phyloP scores from a whole-genome alignment of 805 yeast genomes.

The Saccharomycopsis fermentans region DNA sequence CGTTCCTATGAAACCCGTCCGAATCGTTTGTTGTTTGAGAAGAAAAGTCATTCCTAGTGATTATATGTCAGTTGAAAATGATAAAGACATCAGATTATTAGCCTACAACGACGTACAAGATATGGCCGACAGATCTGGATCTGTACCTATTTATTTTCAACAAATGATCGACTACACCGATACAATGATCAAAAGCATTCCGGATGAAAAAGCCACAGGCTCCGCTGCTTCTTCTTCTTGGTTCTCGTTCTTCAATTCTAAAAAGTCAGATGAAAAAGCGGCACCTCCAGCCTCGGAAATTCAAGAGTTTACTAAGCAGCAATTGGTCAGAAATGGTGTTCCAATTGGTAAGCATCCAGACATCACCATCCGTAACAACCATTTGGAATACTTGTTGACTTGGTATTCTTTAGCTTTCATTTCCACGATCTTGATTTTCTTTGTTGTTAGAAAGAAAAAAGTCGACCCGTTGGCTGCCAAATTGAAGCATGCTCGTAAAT shows the following conservation, averaged over 20 bases:
- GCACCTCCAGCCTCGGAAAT: neutral
- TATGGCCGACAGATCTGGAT: slow-evolving; percentile 59
- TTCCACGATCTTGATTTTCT: slow-evolving; percentile 54
- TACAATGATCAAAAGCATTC: slow-evolving; percentile 39
- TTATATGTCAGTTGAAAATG: slow-evolving; percentile 54
- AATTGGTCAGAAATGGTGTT: slow-evolving; percentile 71
- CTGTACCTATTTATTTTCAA: slow-evolving; percentile 70
- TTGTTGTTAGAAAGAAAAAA: slow-evolving; percentile 37
- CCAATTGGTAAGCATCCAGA: slow-evolving; percentile 82
- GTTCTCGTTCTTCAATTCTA: slow-evolving; percentile 8
- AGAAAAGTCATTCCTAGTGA: slow-evolving; percentile 53
- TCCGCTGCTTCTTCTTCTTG: neutral
- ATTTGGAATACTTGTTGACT: slow-evolving; percentile 82
- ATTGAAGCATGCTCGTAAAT: slow-evolving; percentile 38
- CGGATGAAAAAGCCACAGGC: slow-evolving; percentile 9
- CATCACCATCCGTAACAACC: slow-evolving; percentile 78
- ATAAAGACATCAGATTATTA: slow-evolving; percentile 57
- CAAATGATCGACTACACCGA: slow-evolving; percentile 59
- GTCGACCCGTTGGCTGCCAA: slow-evolving; percentile 36
- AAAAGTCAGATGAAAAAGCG: neutral
- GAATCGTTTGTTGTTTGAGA: slow-evolving; percentile 65
- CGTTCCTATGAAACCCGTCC: slow-evolving; percentile 61
- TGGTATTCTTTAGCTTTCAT: slow-evolving; percentile 86
- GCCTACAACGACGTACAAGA: slow-evolving; percentile 72
- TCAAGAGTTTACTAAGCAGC: slow-evolving; percentile 40